Evolutionary conservation across 441 rosid genomes (phyloP).

Genomic region (Jatropha podagrica): DNA sequence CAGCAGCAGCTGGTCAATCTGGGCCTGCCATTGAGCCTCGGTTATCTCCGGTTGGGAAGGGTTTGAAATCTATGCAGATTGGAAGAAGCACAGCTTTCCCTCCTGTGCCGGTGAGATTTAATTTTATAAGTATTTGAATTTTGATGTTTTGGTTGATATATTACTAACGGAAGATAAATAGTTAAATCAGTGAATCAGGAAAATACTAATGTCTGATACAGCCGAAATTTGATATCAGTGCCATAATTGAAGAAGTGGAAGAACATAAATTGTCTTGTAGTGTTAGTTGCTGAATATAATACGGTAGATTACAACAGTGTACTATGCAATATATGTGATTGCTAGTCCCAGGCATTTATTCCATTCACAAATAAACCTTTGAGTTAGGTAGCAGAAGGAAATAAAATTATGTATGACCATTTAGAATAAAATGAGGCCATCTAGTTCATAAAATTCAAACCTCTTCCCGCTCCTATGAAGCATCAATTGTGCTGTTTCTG

Average conservation of each 20-base stretch:
- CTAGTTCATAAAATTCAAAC: too few relatives aligned
- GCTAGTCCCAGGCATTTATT: too few relatives aligned
- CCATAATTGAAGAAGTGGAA: not conserved
- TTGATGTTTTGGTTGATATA: not conserved
- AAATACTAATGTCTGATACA: too few relatives aligned
- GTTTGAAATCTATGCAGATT: conserved; percentile 39
- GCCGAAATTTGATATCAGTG: not conserved
- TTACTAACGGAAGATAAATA: not conserved
- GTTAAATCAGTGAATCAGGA: not conserved
- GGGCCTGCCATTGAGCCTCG: conserved; percentile 30
- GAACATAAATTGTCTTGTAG: not conserved
- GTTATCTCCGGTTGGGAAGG: conserved; percentile 53
- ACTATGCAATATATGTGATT: not conserved
- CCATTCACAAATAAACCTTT: not conserved
- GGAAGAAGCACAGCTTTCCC: conserved; percentile 42
- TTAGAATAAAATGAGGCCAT: not conserved
- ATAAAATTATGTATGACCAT: not conserved
- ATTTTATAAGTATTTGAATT: not conserved
- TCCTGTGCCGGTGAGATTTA: conserved; percentile 48
- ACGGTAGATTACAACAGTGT: not conserved
- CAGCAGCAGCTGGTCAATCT: conserved; percentile 38
- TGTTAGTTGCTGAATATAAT: not conserved
- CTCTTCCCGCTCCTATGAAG: too few relatives aligned
- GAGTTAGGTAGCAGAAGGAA: not conserved
- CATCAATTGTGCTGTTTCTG: too few relatives aligned